Conservation (phyloP, 768 basidiomycete genomes). For the Suillus spraguei region DNA sequence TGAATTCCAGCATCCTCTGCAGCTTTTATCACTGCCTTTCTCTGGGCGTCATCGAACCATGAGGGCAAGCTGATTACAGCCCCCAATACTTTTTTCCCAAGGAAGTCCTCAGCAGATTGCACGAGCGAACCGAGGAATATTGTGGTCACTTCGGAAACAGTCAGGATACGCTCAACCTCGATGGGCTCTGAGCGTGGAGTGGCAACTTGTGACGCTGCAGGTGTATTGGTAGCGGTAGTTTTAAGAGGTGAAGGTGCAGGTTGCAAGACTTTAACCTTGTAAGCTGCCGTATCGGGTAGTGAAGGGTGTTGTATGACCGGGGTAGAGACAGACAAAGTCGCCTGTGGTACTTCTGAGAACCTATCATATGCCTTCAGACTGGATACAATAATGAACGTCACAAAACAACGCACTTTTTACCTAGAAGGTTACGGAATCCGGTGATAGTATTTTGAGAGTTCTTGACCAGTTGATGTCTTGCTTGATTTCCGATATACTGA, state of each 20-base stretch:
- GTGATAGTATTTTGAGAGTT: conserved; percentile 92
- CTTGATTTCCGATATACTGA: conserved; percentile 96
- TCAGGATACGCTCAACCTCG: conserved; percentile 68
- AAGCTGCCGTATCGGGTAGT: conserved; percentile 71
- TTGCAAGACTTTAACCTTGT: conserved; percentile 80
- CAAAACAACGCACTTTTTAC: conserved; percentile 71
- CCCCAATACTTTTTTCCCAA: conserved; percentile 75
- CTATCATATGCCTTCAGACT: conserved; percentile 37
- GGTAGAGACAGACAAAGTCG: conserved; percentile 55
- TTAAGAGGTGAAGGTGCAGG: conserved; percentile 74
- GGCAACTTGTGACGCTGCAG: conserved; percentile 64
- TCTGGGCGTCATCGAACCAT: conserved; percentile 71
- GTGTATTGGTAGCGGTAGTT: conserved; percentile 57
- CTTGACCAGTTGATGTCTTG: conserved; percentile 92
- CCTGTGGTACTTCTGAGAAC: conserved; percentile 73
- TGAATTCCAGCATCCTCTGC: conserved; percentile 80
- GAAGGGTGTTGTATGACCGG: conserved; percentile 79
- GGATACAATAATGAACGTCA: background rate
- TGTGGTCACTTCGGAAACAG: conserved; percentile 79
- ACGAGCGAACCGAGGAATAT: conserved; percentile 86
- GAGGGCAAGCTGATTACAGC: conserved; percentile 85
- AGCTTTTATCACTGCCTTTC: conserved; percentile 69
- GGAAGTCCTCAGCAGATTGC: conserved; percentile 87
- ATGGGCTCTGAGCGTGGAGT: conserved; percentile 78
- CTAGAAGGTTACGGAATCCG: conserved; percentile 92